These are phyloP conservation scores for Mucor racemosus DNA, from an alignment of 371 early-diverging fungal genomes.

Conservation along the genomic window DNA sequence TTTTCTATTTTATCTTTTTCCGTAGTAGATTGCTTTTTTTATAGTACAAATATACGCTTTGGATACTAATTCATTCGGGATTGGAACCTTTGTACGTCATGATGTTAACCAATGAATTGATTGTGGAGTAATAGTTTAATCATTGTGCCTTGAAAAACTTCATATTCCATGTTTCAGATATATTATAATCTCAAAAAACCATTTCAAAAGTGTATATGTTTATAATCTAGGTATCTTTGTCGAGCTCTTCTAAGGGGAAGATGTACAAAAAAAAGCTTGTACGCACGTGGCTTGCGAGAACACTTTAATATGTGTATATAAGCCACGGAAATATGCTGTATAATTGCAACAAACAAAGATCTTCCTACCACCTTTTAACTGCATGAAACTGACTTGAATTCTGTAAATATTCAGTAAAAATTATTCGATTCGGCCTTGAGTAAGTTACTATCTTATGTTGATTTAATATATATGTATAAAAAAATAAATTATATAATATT, in stretches of 20 bases:
- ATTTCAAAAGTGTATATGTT: no score
- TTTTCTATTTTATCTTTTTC: neutral
- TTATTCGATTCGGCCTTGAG: no score
- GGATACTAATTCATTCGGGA: neutral
- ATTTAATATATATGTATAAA: no score
- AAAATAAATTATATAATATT: no score
- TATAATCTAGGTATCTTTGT: no score
- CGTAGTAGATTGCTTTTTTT: slow-evolving; percentile 1
- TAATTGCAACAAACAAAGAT: neutral
- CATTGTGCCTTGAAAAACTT: neutral
- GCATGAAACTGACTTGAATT: slow-evolving; percentile 1
- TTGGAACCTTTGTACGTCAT: neutral
- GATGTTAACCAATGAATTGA: neutral
- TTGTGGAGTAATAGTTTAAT: slow-evolving; percentile 3
- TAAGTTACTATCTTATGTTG: no score
- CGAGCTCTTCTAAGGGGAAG: no score
- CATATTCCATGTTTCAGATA: slow-evolving; percentile 1
- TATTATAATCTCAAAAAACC: neutral
- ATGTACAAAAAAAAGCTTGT: neutral
- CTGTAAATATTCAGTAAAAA: neutral
- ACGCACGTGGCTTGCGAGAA: slow-evolving; percentile 6
- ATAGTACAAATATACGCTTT: neutral
- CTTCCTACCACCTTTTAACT: neutral
- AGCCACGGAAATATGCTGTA: neutral
- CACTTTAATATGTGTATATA: neutral